These are phyloP conservation scores for Trametes sanguinea DNA, from an alignment of 768 basidiomycete genomes.

Conservation along the genomic window DNA sequence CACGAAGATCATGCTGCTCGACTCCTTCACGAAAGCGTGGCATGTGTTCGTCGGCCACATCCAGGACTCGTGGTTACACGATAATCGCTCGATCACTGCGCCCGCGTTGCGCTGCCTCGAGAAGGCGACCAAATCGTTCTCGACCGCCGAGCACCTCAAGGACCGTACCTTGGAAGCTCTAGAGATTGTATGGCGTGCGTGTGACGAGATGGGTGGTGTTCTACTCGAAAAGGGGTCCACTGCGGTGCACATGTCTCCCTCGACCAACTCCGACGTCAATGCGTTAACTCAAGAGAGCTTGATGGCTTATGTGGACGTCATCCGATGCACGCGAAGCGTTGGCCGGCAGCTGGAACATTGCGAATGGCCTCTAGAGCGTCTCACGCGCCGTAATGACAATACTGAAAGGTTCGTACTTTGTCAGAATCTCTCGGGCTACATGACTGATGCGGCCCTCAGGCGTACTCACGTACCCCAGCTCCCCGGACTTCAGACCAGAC, in stretches of 20 bases:
- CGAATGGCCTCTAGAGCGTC: slow-evolving; percentile 68
- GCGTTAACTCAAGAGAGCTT: slow-evolving; percentile 87
- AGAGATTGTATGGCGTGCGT: slow-evolving; percentile 69
- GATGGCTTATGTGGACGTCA: slow-evolving; percentile 74
- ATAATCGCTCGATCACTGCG: slow-evolving; percentile 66
- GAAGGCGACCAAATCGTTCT: slow-evolving; percentile 67
- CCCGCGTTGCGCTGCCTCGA: slow-evolving; percentile 87
- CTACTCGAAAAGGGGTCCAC: slow-evolving; percentile 38
- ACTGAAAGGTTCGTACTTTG: slow-evolving; percentile 58
- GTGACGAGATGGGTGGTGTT: slow-evolving; percentile 64
- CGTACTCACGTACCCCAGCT: slow-evolving; percentile 75
- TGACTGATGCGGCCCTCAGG: slow-evolving; percentile 40
- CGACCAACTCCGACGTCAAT: background rate
- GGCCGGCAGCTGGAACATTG: slow-evolving; percentile 48
- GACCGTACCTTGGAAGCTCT: slow-evolving; percentile 49
- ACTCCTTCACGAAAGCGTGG: slow-evolving; percentile 74
- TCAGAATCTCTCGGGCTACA: too few species aligned
- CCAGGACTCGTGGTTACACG: slow-evolving; percentile 67
- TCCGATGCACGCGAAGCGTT: slow-evolving; percentile 58
- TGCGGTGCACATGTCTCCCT: background rate
- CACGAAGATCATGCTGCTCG: slow-evolving; percentile 69
- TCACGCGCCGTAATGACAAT: slow-evolving; percentile 74
- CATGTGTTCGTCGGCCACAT: slow-evolving; percentile 71
- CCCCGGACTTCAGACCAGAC: slow-evolving; percentile 88
- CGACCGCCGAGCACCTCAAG: slow-evolving; percentile 35